These are phyloP conservation scores for Paradendryphiella salina DNA, from an alignment of 2,329 filamentous ascomycete species.

Conservation along the genomic window DNA sequence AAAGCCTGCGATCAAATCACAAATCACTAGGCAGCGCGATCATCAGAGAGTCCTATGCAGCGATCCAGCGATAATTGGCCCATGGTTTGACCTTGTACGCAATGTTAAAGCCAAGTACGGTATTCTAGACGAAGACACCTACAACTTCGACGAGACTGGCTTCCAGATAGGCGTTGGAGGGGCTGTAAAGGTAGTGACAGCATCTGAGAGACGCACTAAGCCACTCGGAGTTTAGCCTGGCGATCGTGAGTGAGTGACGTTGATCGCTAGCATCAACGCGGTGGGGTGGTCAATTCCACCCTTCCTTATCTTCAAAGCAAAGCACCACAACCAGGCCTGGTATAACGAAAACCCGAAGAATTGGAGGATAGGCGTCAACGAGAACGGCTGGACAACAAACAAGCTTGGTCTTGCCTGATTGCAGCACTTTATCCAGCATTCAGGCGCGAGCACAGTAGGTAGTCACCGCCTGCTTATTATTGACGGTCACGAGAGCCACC, in stretches of 20 bases:
- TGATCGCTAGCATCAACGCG: slow-evolving; percentile 16
- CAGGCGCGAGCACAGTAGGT: slow-evolving; percentile 26
- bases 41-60: no score
- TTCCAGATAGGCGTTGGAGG: slow-evolving; percentile 17
- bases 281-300: slow-evolving; percentile 12
- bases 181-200: slow-evolving; percentile 12
- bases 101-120: slow-evolving; percentile 14
- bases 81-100: slow-evolving; percentile 18
- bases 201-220: slow-evolving; percentile 3
- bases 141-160: no score
- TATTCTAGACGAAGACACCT: slow-evolving; percentile 17
- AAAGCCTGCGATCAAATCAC: no score
- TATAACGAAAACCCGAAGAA: slow-evolving; percentile 16
- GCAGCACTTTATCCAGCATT: slow-evolving; percentile 44
- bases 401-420: slow-evolving; percentile 42
- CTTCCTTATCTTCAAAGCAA: slow-evolving; percentile 18
- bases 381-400: no score
- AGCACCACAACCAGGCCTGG: slow-evolving; percentile 11
- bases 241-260: slow-evolving; percentile 19
- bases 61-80: slow-evolving; percentile 11
- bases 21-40: no score
- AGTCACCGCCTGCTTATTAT: slow-evolving; percentile 45
- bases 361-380: slow-evolving; percentile 36
- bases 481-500: slow-evolving; percentile 45
- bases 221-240: slow-evolving; percentile 10